Percentiles rank a stretch among this genome's conserved stretches.
These are phyloP conservation scores for Botrytis fabae DNA, from an alignment of 2,329 filamentous ascomycete genomes.

Conservation along the genomic window DNA sequence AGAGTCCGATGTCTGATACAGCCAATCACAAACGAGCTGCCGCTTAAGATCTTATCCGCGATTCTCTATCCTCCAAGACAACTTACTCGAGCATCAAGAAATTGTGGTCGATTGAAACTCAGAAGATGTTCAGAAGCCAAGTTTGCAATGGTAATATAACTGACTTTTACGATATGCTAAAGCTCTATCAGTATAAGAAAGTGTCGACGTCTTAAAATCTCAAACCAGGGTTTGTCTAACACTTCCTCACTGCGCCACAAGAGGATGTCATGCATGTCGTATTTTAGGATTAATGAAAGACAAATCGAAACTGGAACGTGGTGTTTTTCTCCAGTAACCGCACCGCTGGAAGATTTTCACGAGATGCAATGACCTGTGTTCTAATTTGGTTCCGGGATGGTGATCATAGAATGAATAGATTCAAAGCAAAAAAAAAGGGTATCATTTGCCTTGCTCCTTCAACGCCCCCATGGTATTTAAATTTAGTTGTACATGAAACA, in stretches of 20 bases:
- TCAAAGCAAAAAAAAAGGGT: constrained; percentile 20
- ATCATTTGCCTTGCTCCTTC: constrained; percentile 21
- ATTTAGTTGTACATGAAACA: constrained; percentile 12
- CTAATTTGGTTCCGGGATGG: neutral
- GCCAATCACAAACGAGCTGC: constrained; percentile 3
- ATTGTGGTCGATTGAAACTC: neutral
- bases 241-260: constrained; percentile 16
- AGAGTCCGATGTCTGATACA: neutral
- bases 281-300: constrained; percentile 4
- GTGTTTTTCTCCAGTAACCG: neutral
- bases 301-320: neutral
- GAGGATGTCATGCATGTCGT: neutral
- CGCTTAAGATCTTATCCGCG: constrained; percentile 18
- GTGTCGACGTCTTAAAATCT: neutral
- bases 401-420: neutral
- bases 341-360: too few relatives aligned
- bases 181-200: neutral
- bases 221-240: constrained; percentile 13
- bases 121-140: neutral
- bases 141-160: neutral
- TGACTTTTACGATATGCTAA: too few relatives aligned
- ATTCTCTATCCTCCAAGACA: neutral
- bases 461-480: constrained; percentile 19
- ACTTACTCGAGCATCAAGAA: neutral
- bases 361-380: neutral